Conservation (phyloP, 1,284 basidiomycete species). For the Cutaneotrichosporon arboriforme region DNA sequence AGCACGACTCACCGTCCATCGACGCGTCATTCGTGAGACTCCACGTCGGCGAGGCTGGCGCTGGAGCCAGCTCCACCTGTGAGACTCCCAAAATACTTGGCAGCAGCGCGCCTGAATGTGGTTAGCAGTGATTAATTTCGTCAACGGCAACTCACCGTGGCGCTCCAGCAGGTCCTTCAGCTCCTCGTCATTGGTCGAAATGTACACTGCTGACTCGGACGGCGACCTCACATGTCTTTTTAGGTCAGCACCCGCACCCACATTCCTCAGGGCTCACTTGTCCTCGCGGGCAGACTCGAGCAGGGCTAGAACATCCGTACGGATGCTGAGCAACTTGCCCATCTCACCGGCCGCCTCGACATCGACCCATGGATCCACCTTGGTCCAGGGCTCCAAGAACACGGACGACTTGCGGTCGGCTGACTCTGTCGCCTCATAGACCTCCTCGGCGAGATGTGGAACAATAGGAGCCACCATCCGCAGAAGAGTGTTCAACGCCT, state of each 20-base stretch:
- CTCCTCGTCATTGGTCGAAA: neutral
- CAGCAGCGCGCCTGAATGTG: conserved; percentile 55
- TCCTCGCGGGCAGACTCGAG: conserved; percentile 30
- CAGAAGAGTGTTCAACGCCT: conserved; percentile 68
- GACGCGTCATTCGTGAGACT: neutral
- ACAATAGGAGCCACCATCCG: conserved; percentile 77
- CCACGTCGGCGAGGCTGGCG: conserved; percentile 22
- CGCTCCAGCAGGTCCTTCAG: conserved; percentile 11
- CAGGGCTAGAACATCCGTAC: conserved; percentile 26
- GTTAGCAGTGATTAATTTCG: neutral
- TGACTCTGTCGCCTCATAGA: conserved; percentile 52
- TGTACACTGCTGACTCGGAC: conserved; percentile 16
- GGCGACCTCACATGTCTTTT: conserved; percentile 8
- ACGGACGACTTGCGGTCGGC: conserved; percentile 41
- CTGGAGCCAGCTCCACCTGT: conserved; percentile 52
- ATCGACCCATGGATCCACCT: neutral
- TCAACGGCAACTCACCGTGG: conserved; percentile 19
- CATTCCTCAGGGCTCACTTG: conserved; percentile 25
- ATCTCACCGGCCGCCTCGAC: conserved; percentile 18
- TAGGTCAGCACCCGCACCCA: neutral
- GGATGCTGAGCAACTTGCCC: conserved; percentile 22
- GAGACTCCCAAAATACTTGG: conserved; percentile 74
- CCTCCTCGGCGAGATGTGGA: conserved; percentile 89
- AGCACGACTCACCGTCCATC: too few species aligned
- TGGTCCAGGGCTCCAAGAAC: conserved; percentile 60